A percentile compares a stretch with the other conserved stretches of the same genome.
Conservation (phyloP, 768 basidiomycete genomes). For the Tricholoma matsutake region DNA sequence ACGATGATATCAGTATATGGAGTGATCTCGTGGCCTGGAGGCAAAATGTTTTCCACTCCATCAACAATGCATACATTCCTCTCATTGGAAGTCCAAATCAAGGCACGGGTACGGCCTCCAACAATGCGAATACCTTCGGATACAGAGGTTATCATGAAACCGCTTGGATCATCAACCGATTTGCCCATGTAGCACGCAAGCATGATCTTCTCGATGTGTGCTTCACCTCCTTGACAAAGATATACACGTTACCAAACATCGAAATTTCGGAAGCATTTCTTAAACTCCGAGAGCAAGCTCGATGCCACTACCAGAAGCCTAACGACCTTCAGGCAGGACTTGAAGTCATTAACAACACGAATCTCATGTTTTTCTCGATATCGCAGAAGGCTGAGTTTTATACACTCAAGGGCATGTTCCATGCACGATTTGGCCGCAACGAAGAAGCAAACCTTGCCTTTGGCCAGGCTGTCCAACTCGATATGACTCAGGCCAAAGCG, state of each 20-base stretch:
- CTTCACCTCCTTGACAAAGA: slow-evolving; percentile 91
- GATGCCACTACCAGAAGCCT: slow-evolving; percentile 95
- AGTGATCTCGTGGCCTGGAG: slow-evolving; percentile 99
- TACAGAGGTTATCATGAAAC: slow-evolving; percentile 98
- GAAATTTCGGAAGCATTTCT: slow-evolving; percentile 99
- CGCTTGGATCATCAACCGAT: slow-evolving; percentile 99
- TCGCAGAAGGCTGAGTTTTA: slow-evolving; percentile 98
- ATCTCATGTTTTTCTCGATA: slow-evolving; percentile 94
- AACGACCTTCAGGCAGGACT: slow-evolving; percentile 91
- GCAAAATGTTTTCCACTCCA: slow-evolving; percentile 96
- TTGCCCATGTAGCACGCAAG: slow-evolving; percentile 97
- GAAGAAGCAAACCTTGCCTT: slow-evolving; percentile 93
- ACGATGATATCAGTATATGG: slow-evolving; percentile 99
- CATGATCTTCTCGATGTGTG: slow-evolving; percentile 96
- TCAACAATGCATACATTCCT: slow-evolving; percentile 95
- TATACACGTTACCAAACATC: slow-evolving; percentile 98
- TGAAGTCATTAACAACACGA: slow-evolving; percentile 99
- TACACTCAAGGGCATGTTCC: slow-evolving; percentile 98
- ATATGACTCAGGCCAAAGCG: slow-evolving; percentile 91
- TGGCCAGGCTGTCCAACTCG: slow-evolving; percentile 93
- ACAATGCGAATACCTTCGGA: slow-evolving; percentile 76
- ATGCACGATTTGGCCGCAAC: slow-evolving; percentile 77
- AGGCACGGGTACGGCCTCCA: slow-evolving; percentile 45
- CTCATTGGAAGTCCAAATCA: slow-evolving; percentile 66
- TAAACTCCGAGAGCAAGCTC: slow-evolving; percentile 96